Evolutionary conservation across 345 rosid species (phyloP).

Genomic region (Salix arbutifolia): DNA sequence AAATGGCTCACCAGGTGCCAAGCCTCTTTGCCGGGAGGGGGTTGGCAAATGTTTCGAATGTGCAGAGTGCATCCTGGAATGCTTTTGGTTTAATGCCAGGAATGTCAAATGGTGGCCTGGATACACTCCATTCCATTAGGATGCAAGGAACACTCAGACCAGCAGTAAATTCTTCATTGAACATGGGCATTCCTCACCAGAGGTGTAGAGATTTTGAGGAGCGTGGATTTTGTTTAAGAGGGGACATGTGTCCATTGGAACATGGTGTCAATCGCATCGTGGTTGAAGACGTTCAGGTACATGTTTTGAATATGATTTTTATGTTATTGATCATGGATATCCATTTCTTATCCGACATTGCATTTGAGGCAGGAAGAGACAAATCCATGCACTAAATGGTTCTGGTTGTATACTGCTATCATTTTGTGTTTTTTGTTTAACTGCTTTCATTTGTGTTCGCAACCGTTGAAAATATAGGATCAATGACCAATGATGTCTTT

Average conservation of each 20-base stretch:
- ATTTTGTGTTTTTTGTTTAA: background rate
- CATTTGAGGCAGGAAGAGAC: background rate
- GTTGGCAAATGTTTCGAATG: constrained; percentile 54
- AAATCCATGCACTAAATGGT: background rate
- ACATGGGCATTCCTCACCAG: constrained; percentile 72
- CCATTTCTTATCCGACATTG: background rate
- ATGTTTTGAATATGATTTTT: background rate
- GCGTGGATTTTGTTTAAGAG: constrained; percentile 96
- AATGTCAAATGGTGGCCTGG: constrained; percentile 70
- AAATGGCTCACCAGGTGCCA: constrained; percentile 55
- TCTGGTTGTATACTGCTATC: background rate
- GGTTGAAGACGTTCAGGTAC: constrained; percentile 96
- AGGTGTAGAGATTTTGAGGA: constrained; percentile 98
- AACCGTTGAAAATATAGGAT: background rate
- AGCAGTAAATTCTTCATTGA: constrained; percentile 50
- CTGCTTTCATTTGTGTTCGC: background rate
- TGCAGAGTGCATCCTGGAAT: constrained; percentile 66
- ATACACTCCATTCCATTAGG: constrained; percentile 62
- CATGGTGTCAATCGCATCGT: constrained; percentile 98
- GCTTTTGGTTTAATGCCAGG: constrained; percentile 79
- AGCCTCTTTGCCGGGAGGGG: constrained; percentile 73
- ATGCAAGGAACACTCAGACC: constrained; percentile 75
- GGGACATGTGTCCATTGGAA: constrained; percentile 99
- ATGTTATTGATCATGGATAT: background rate
- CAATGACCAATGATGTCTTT: background rate